Base-by-base conservation (phyloP, 2,329 filamentous ascomycete genomes). In the Hypoxylon rubiginosum region DNA sequence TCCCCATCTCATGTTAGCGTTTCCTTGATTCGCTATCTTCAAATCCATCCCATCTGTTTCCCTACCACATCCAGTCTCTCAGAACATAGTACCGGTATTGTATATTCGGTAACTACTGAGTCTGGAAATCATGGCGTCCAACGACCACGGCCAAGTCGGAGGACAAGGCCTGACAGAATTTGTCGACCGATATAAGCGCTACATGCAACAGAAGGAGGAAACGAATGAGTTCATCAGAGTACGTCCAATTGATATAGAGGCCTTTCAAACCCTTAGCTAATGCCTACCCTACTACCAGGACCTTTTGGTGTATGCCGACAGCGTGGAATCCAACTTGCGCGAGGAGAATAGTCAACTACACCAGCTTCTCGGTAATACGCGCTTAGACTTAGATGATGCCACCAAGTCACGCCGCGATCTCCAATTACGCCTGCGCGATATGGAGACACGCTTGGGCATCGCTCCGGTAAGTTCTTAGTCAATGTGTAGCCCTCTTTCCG, bases 321-420 rank as follows among this genome's bases (percentile, higher is more conserved):
- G 72, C 13, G 62, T 85, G 52, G 84, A 88, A 72, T 77, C 74
- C 17, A 72, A 62, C 5, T 73, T 85, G 3, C 79, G 78, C 21
- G 72, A 78, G 36, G 83, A 88, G 71, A 87, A 84, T 66, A 68
- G 71, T 1, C 71, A 71, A 8, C 77, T 88, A 4, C 70, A 66
- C 48, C 75, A 79, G 39, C 76, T 83, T 62, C 73, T 88, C 10
- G 76, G 75, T 46, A 79, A 85, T 68, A 74, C 79, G 34, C 78
- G 82, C 55, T 80, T 88, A 64, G 86, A 89, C 68, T 79, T 88
- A 13, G 78, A 80, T 7, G 81, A 85, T 73, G 81, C 85, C n/a
- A 81, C 77, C 7, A 79, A 81, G 24, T 81, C 81, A 4, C 79
- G 84, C 65, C 79, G 84, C 60, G 83, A 87, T 7, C 75, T 88